phyloP scores from a whole-genome alignment of 2,329 filamentous ascomycete species.

The Fusarium sublunatum region DNA sequence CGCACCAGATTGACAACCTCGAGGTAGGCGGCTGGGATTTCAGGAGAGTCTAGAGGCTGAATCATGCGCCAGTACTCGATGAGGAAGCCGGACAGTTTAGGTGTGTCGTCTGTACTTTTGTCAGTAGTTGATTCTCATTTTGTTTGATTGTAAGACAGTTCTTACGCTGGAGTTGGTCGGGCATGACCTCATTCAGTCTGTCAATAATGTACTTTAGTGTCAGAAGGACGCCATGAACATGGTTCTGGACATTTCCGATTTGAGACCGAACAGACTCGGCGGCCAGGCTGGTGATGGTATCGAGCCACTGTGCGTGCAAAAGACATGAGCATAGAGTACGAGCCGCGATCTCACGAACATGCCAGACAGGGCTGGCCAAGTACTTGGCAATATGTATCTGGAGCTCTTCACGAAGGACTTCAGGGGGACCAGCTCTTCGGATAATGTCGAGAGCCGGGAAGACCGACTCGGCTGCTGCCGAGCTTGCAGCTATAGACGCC shows the following conservation, averaged over 20 bases:
- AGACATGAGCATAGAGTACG: constrained; percentile 75
- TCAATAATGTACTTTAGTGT: constrained; percentile 68
- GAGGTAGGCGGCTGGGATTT: constrained; percentile 59
- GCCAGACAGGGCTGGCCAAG: constrained; percentile 78
- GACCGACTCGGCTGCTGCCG: constrained; percentile 72
- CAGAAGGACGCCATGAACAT: constrained; percentile 68
- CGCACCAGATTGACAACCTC: constrained; percentile 59
- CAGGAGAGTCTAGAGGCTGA: constrained; percentile 50
- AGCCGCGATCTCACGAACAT: constrained; percentile 83
- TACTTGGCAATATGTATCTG: constrained; percentile 69
- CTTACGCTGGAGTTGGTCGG: constrained; percentile 58
- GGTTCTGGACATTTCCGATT: constrained; percentile 58
- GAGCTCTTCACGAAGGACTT: constrained; percentile 64
- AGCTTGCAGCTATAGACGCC: constrained; percentile 50
- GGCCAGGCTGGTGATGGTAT: constrained; percentile 54
- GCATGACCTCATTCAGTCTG: constrained; percentile 61
- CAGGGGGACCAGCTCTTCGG: constrained; percentile 75
- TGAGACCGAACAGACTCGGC: constrained; percentile 41
- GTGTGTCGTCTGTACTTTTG: constrained; percentile 45
- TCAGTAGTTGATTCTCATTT: constrained; percentile 28
- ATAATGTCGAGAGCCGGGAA: constrained; percentile 88
- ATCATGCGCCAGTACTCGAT: constrained; percentile 41
- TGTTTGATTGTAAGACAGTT: neutral
- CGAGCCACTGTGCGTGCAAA: constrained; percentile 62
- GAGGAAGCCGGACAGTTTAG: constrained; percentile 48